A percentile compares a stretch with the other conserved stretches of the same genome.
Conservation (phyloP, 106 monocot species). For the Acorus calamus region DNA sequence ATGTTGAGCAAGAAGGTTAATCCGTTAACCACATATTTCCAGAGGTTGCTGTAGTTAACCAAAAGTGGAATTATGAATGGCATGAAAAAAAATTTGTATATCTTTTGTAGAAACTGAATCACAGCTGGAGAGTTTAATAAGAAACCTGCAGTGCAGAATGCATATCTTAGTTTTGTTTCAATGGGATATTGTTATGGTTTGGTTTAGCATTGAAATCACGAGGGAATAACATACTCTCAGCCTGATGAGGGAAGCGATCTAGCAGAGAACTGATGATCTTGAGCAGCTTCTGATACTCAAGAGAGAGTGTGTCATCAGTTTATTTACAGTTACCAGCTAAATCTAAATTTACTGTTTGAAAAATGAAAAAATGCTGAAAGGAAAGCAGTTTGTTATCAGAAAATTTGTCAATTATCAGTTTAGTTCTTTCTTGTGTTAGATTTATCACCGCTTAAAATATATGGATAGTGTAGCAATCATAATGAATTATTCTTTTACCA, state of each 20-base stretch:
- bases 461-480: too few relatives aligned
- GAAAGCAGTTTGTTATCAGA: too few relatives aligned
- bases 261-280: slow-evolving; percentile 28
- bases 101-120: slow-evolving; percentile 13
- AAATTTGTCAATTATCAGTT: too few relatives aligned
- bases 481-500: too few relatives aligned
- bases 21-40: slow-evolving; percentile 18
- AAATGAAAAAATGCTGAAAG: too few relatives aligned
- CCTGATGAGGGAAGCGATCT: slow-evolving; percentile 44
- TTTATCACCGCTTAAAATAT: too few relatives aligned
- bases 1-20: slow-evolving; percentile 18
- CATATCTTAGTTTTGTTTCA: neutral
- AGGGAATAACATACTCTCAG: slow-evolving; percentile 31
- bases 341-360: too few relatives aligned
- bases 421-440: too few relatives aligned
- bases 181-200: too few relatives aligned
- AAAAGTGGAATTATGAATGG: slow-evolving; percentile 52
- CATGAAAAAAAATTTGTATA: slow-evolving; percentile 32
- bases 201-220: neutral
- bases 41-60: slow-evolving; percentile 35
- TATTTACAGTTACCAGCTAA: too few relatives aligned
- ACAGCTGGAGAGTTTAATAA: slow-evolving; percentile 33
- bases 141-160: slow-evolving; percentile 32
- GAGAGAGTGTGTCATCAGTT: too few relatives aligned
- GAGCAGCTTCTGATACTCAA: slow-evolving; percentile 38